Conservation (phyloP, 164 flowering plant genomes). For the Vitis rotundifolia region DNA sequence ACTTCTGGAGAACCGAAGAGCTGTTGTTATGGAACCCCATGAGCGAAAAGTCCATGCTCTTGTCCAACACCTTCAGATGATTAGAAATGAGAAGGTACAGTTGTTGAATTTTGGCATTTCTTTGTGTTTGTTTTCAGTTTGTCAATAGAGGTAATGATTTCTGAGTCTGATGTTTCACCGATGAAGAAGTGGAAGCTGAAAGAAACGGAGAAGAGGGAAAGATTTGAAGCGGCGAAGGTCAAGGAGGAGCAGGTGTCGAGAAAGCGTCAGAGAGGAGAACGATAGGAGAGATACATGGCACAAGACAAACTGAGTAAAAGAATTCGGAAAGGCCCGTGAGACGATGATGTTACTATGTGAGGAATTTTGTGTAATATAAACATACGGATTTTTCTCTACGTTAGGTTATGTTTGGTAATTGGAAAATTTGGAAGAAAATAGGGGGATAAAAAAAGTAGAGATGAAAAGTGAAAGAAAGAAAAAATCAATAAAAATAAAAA, state of each 20-base stretch:
- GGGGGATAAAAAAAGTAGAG: no score
- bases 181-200: constrained; percentile 63
- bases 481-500: no score
- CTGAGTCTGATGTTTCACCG: constrained; percentile 29
- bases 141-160: background rate
- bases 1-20: constrained; percentile 54
- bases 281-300: constrained; percentile 58
- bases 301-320: constrained; percentile 72
- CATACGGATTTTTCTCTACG: no score
- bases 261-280: constrained; percentile 80
- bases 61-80: constrained; percentile 64
- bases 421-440: no score
- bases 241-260: constrained; percentile 60
- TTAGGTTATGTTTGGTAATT: no score
- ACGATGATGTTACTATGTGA: no score
- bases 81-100: constrained; percentile 65
- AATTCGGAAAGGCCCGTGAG: constrained; percentile 20
- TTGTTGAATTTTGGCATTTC: no score
- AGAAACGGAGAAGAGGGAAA: constrained; percentile 60
- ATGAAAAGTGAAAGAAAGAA: no score
- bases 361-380: no score
- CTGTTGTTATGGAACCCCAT: constrained; percentile 80
- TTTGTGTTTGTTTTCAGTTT: background rate
- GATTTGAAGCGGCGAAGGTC: constrained; percentile 46
- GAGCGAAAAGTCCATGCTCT: constrained; percentile 60